These are phyloP conservation scores for Trichoderma koningii DNA, from an alignment of 2,329 filamentous ascomycete genomes.

Conservation along the genomic window DNA sequence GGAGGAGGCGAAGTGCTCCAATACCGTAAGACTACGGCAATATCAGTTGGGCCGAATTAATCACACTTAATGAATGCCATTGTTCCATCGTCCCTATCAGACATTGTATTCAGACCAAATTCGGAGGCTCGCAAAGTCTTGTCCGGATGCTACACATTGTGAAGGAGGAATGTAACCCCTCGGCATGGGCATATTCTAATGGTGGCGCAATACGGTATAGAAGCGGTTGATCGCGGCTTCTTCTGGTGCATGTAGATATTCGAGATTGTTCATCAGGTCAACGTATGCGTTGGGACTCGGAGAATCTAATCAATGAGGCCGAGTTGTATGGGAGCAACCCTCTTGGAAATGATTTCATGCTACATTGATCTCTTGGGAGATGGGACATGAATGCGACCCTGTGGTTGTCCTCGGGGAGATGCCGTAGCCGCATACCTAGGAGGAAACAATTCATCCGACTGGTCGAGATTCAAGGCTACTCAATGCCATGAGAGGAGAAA, in stretches of 20 bases:
- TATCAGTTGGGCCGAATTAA: slow-evolving; percentile 11
- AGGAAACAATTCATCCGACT: background rate
- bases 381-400: too few species aligned
- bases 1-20: too few species aligned
- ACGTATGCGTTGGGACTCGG: too few species aligned
- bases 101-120: background rate
- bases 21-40: background rate
- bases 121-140: background rate
- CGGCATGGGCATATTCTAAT: too few species aligned
- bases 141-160: background rate
- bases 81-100: slow-evolving; percentile 2
- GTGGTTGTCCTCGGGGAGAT: background rate
- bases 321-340: too few species aligned
- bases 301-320: too few species aligned
- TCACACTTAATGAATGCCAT: background rate
- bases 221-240: too few species aligned
- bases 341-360: too few species aligned
- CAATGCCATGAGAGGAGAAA: background rate
- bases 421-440: background rate
- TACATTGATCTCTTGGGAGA: too few species aligned
- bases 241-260: too few species aligned
- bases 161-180: background rate
- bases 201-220: too few species aligned
- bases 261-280: too few species aligned
- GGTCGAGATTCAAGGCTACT: background rate